phyloP scores from a whole-genome alignment of 78 protist genomes.

The Chrysochromulina parva region DNA sequence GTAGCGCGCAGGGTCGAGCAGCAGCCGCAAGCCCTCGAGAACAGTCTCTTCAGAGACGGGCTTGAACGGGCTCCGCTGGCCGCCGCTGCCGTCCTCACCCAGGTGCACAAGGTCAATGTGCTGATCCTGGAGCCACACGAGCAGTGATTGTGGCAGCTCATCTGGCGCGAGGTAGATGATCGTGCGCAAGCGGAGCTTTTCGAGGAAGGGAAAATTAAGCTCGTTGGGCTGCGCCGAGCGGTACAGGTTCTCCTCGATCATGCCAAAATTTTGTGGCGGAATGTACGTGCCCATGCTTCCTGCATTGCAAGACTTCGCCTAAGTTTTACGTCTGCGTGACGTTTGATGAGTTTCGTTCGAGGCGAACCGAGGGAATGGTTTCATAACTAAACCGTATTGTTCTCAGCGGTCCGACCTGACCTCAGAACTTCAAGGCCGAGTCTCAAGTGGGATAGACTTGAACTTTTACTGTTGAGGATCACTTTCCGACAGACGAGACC shows the following conservation, averaged over 20 bases:
- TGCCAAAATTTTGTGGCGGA: slow-evolving; percentile 84
- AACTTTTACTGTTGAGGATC: too few species aligned
- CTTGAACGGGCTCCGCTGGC: background rate
- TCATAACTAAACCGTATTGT: too few species aligned
- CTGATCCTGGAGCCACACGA: slow-evolving; percentile 66
- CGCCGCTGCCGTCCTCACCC: background rate
- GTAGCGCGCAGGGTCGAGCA: slow-evolving; percentile 73
- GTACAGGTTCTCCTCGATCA: slow-evolving; percentile 86
- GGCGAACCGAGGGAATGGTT: too few species aligned
- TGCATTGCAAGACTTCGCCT: background rate
- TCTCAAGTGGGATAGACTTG: too few species aligned
- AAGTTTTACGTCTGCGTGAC: too few species aligned
- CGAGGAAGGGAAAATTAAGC: slow-evolving; percentile 89
- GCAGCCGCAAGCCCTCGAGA: slow-evolving; percentile 66
- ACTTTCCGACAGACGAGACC: too few species aligned
- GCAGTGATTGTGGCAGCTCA: slow-evolving; percentile 50
- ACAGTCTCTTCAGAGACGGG: slow-evolving; percentile 68
- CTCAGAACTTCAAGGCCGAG: too few species aligned
- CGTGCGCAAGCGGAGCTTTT: slow-evolving; percentile 72
- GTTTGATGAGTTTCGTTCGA: too few species aligned
- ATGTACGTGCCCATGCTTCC: background rate
- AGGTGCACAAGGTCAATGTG: slow-evolving; percentile 73
- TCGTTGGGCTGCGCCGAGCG: slow-evolving; percentile 87
- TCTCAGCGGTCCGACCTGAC: too few species aligned
- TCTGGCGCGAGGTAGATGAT: slow-evolving; percentile 85